Conservation (phyloP, 768 basidiomycete genomes). For the Auricularia cornea region DNA sequence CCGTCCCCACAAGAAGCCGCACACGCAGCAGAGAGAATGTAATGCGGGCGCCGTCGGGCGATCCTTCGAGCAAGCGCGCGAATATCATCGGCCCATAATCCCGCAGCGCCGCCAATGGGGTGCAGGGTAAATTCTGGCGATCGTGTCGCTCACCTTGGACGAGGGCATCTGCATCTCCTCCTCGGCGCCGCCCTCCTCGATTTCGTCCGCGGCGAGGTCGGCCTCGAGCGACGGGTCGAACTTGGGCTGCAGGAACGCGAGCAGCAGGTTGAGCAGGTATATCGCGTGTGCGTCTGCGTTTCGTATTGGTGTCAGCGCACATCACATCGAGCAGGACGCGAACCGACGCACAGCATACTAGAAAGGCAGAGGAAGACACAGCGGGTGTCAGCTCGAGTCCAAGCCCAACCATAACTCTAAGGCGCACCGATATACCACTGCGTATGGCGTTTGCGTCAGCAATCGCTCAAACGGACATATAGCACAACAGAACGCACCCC, state of each 20-base stretch:
- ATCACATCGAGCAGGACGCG: background rate
- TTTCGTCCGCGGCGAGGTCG: conserved; percentile 88
- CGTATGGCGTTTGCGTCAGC: conserved; percentile 10
- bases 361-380: conserved; percentile 4
- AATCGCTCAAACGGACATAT: background rate
- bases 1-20: no score
- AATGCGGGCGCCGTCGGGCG: no score
- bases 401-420: background rate
- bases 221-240: conserved; percentile 96
- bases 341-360: conserved; percentile 60
- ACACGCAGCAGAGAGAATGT: no score
- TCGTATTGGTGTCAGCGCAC: conserved; percentile 7
- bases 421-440: conserved; percentile 90
- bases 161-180: conserved; percentile 16
- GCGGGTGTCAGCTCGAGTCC: no score
- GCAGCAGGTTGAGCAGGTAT: conserved; percentile 89
- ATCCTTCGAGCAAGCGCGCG: no score
- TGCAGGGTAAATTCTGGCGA: no score
- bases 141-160: conserved; percentile 11
- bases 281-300: conserved; percentile 78
- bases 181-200: conserved; percentile 78
- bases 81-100: no score
- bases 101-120: no score
- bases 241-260: conserved; percentile 95
- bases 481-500: conserved; percentile 51